These are phyloP conservation scores for Aspergillus olivimuriae DNA, from an alignment of 495 filamentous ascomycete genomes.

Conservation along the genomic window DNA sequence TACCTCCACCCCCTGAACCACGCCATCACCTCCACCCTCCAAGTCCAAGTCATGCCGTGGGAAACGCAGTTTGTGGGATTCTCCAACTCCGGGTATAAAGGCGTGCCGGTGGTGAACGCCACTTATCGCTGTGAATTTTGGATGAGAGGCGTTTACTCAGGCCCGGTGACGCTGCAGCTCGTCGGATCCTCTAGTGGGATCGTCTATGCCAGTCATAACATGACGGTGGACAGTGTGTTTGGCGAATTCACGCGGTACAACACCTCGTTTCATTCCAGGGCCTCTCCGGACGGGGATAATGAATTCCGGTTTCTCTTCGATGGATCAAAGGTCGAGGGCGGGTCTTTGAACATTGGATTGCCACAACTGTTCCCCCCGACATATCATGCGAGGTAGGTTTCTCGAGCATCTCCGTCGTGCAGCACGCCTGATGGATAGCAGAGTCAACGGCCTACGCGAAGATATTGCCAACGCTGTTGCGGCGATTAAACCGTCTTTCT, in stretches of 20 bases:
- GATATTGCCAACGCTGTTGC: slow-evolving; percentile 53
- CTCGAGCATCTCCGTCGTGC: no score
- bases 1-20: slow-evolving; percentile 44
- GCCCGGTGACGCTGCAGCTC: slow-evolving; percentile 24
- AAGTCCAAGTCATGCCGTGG: slow-evolving; percentile 36
- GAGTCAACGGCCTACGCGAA: slow-evolving; percentile 56
- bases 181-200: slow-evolving; percentile 23
- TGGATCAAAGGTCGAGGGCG: slow-evolving; percentile 32
- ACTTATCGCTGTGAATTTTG: slow-evolving; percentile 52
- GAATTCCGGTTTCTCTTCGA: slow-evolving; percentile 58
- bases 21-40: slow-evolving; percentile 51
- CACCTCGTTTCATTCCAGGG: slow-evolving; percentile 32
- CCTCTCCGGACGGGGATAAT: slow-evolving; percentile 56
- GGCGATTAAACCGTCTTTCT: slow-evolving; percentile 48
- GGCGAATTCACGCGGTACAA: slow-evolving; percentile 26
- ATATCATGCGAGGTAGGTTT: slow-evolving; percentile 23
- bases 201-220: slow-evolving; percentile 30
- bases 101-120: slow-evolving; percentile 46
- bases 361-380: slow-evolving; percentile 65
- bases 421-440: no score
- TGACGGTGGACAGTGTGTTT: slow-evolving; percentile 23
- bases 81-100: slow-evolving; percentile 55
- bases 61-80: slow-evolving; percentile 45
- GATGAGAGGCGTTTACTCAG: slow-evolving; percentile 39
- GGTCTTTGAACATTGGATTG: slow-evolving; percentile 55